phyloP scores from a whole-genome alignment of 2,329 filamentous ascomycete species.

The Bipolaris cookei region DNA sequence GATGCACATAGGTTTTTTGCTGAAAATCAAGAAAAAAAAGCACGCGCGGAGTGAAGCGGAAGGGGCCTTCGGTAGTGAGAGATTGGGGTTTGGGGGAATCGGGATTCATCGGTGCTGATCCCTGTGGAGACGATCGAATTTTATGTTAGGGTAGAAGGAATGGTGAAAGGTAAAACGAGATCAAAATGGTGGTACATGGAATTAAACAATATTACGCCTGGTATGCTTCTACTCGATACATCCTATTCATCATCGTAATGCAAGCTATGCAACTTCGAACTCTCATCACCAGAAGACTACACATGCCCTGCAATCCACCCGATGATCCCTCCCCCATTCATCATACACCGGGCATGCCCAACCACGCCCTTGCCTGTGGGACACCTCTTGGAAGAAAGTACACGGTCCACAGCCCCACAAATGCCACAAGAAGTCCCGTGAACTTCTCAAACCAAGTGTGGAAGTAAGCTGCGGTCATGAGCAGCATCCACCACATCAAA shows the following conservation, averaged over 20 bases:
- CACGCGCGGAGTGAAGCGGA: not conserved
- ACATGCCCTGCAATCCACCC: not conserved
- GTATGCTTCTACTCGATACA: constrained; percentile 5
- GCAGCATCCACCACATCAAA: constrained; percentile 89
- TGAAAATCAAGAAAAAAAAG: not conserved
- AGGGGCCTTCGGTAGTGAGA: not conserved
- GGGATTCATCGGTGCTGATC: not conserved
- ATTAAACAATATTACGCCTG: constrained; percentile 8
- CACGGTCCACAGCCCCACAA: constrained; percentile 52
- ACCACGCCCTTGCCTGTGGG: constrained; percentile 49
- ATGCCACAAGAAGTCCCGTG: constrained; percentile 58
- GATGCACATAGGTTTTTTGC: not conserved
- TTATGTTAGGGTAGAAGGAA: not conserved
- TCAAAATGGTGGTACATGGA: constrained; percentile 2
- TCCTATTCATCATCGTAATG: constrained; percentile 6
- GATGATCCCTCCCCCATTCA: not conserved
- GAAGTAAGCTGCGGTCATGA: constrained; percentile 99
- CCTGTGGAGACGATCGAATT: not conserved
- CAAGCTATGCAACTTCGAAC: not conserved
- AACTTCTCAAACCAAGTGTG: constrained; percentile 98
- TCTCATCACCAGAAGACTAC: not conserved
- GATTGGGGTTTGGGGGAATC: not conserved
- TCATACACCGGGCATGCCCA: constrained; percentile 57
- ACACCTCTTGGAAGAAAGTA: constrained; percentile 58
- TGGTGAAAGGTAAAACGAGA: not conserved